Conservation (phyloP, 768 basidiomycete species). For the Hericium rajendrae region DNA sequence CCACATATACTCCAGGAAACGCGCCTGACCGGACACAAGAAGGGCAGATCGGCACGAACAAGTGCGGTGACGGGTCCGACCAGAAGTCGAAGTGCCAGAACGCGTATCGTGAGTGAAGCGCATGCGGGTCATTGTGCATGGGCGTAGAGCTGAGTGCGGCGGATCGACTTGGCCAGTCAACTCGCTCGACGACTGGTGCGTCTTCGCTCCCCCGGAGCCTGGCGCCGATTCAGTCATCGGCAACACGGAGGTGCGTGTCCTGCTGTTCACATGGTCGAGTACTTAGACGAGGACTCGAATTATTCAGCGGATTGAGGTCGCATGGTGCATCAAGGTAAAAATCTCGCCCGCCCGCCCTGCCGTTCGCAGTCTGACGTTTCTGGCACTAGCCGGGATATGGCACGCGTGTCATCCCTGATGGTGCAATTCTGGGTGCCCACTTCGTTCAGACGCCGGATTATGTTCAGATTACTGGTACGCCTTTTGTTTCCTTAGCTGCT, state of each 20-base stretch:
- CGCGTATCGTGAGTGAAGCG: background rate
- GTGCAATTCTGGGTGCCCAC: constrained; percentile 57
- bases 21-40: background rate
- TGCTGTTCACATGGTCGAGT: no score
- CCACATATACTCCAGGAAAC: background rate
- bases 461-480: constrained; percentile 28
- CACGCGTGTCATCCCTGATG: constrained; percentile 61
- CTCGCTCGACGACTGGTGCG: constrained; percentile 47
- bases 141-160: background rate
- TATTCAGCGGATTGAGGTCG: constrained; percentile 34
- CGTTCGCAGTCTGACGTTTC: background rate
- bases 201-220: constrained; percentile 42
- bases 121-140: background rate
- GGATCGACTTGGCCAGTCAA: constrained; percentile 32
- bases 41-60: background rate
- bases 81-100: background rate
- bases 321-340: constrained; percentile 42
- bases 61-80: background rate
- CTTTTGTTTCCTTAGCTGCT: no score
- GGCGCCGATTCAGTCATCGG: constrained; percentile 45
- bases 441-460: constrained; percentile 69
- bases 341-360: background rate
- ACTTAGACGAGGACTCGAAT: constrained; percentile 26
- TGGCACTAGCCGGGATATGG: constrained; percentile 41
- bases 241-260: constrained; percentile 43